phyloP scores from a whole-genome alignment of 2,329 filamentous ascomycete species.

The Calonectria leucothoes region DNA sequence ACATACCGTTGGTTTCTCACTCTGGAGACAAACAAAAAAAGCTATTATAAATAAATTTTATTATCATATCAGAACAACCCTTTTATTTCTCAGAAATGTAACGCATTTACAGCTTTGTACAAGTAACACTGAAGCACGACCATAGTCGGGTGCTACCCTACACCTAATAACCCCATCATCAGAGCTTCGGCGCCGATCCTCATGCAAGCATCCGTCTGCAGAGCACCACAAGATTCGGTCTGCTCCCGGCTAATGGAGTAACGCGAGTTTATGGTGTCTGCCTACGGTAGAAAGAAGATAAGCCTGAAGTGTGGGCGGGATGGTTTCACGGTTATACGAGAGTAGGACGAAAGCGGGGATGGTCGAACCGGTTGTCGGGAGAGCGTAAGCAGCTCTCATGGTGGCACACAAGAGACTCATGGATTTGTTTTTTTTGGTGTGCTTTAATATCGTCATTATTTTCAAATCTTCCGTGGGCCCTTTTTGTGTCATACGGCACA shows the following conservation, averaged over 20 bases:
- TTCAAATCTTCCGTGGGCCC: too few relatives aligned
- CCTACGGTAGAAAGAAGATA: background rate
- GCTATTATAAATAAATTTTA: too few relatives aligned
- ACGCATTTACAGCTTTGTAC: too few relatives aligned
- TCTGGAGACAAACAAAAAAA: too few relatives aligned
- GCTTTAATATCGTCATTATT: background rate
- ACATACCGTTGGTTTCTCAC: too few relatives aligned
- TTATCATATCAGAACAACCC: too few relatives aligned
- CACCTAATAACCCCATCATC: background rate
- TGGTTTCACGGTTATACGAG: constrained; percentile 7
- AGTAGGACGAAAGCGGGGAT: too few relatives aligned
- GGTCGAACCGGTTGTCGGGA: background rate
- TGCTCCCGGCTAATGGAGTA: background rate
- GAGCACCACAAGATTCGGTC: constrained; percentile 20
- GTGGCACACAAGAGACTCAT: background rate
- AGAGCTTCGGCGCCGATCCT: background rate
- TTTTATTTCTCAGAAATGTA: too few relatives aligned
- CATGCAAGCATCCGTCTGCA: background rate
- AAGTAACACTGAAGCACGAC: too few relatives aligned
- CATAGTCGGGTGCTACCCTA: background rate
- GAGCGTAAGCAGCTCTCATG: background rate
- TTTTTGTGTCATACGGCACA: background rate
- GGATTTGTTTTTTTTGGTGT: background rate
- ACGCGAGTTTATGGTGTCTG: background rate
- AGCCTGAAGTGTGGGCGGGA: background rate